Evolutionary conservation across 192 early-diverging fungal species (phyloP).

Genomic region (Endogone sp.): DNA sequence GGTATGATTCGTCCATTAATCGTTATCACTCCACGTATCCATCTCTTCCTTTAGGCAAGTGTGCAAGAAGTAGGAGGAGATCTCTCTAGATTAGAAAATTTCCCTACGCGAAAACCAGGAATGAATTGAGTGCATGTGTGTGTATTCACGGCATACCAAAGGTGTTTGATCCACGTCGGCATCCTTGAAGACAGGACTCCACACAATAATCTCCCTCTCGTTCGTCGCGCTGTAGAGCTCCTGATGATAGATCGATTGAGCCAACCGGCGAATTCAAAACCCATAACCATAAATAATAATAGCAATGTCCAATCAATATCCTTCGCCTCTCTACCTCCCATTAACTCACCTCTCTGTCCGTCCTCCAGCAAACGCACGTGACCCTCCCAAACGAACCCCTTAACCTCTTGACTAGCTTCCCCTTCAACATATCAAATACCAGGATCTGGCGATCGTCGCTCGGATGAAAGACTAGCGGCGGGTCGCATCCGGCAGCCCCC

Average conservation of each 20-base stretch:
- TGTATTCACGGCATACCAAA: too few species aligned
- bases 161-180: conserved; percentile 15
- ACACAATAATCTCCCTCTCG: conserved; percentile 55
- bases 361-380: conserved; percentile 55
- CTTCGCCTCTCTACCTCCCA: background rate
- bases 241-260: conserved; percentile 4
- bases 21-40: conserved; percentile 50
- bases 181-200: conserved; percentile 39
- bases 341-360: conserved; percentile 30
- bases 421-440: conserved; percentile 55
- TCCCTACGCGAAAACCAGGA: too few species aligned
- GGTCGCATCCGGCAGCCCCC: conserved; percentile 21
- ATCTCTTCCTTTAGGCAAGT: conserved; percentile 15
- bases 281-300: background rate
- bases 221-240: conserved; percentile 63
- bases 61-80: too few species aligned
- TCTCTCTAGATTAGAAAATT: too few species aligned
- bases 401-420: conserved; percentile 47
- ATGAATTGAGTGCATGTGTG: too few species aligned
- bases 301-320: background rate
- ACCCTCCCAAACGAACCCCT: conserved; percentile 59
- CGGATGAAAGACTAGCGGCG: conserved; percentile 57
- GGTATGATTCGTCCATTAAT: conserved; percentile 3
- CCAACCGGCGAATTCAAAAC: background rate
- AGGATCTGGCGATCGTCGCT: conserved; percentile 47